Base-by-base conservation (phyloP, 176 grass and related monocot genomes). In the Oryza meridionalis region DNA sequence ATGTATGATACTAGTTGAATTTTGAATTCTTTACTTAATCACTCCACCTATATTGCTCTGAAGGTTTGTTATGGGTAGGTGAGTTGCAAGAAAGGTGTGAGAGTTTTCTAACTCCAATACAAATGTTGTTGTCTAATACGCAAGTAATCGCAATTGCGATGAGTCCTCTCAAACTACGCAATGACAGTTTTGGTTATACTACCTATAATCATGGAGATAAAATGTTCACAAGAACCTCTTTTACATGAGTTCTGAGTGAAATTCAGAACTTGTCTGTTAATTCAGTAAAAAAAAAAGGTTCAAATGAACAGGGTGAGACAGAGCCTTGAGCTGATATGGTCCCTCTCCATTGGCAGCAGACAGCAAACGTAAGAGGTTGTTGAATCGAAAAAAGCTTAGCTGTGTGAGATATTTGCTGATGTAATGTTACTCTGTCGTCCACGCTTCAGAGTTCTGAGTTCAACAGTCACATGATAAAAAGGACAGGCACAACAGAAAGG, bases 31-130 rank as follows among this genome's bases (percentile, higher is more conserved):
- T 55, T 42, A 66, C 69, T 67, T 3, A 29, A 75, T 50, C 31
- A 22, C 15, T 29, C 15, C 67, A 73, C 84, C 24, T 85, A 46
- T 84, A 69, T 73, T 87, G 58, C 53, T 92, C 62, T 38, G 33
- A 72, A 88, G 81, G 77, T 84, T 84, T 91, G 94, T 91, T 91
- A 77, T 43, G 89, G 22, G 81, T 93, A 97, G 94, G 91, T 97
- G 65, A 67, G 38, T 68, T 71, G 88, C 82, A 85, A 84, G 50
- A 90, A 97, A 90, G 88, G 86, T 70, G 70, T 97, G 91, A 93
- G 21, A 33, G 8, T 5, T 87, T 25, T 37, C 25, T 67, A 43
- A 50, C 31, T 17, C 15, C 33, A 31, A 9, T 26, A 12, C 25
- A 35, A 2, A 27, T 9, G 32, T 0, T 50, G 27, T 11, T 65